Base-by-base conservation (phyloP, 1,139 yeast species). In the Pichia norvegensis region DNA sequence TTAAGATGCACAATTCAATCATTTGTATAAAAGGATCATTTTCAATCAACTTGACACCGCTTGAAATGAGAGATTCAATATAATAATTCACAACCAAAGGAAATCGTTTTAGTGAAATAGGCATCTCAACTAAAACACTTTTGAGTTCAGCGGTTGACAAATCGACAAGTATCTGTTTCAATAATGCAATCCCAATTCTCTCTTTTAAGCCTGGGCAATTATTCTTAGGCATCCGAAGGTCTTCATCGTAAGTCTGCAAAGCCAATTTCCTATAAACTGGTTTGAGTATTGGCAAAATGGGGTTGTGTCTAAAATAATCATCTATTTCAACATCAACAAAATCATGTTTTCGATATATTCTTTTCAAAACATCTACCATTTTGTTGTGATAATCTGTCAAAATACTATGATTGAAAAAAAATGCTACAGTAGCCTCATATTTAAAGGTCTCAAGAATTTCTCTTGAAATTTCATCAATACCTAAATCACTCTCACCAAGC, bases 211-310 rank as follows among this genome's bases (percentile, higher is more conserved):
- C 5, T 27, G 25, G n/a, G n/a, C n/a, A n/a, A n/a, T n/a, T n/a
- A n/a, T n/a, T 23, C 9, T 23, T 23, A 9, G 25, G 14, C 31
- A 13, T 27, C 31, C 27, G 9, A 13, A 4, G 27, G 27, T 27
- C 14, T 9, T 27, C 25, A 9, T 27, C 31, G 16, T 27, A 27
- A 13, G 31, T 2, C 14, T 27, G 31, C 14, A 35, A 13, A 6
- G 23, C 8, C 3, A 44, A 7, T n/a, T 45, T 40, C 22, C 50
- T 38, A 29, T 40, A 46, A 7, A 56, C 43, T 4, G 58, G 60
- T 38, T 48, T 50, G 23, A 60, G 35, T 4, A 58, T 51, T 0
- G 63, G 60, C 4, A 60, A 43, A 0, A 60, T 52, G 1, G 64
- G 64, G 29, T 56, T 50, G 22, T 53, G 43, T 1, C 49, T 47